Conservation (phyloP, 805 yeast species). For the Lipomyces sp. region DNA sequence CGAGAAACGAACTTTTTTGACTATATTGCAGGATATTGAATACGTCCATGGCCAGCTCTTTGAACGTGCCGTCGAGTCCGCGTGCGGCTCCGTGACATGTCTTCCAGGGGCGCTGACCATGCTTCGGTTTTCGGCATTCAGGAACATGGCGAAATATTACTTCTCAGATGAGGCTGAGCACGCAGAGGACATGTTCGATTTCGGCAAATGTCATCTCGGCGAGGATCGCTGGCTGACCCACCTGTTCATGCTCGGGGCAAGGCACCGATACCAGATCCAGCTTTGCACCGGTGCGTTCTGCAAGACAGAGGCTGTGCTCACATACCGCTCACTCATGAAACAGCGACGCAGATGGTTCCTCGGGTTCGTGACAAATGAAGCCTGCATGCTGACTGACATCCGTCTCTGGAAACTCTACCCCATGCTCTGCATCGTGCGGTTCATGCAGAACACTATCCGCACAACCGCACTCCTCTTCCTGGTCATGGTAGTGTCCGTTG, state of each 20-base stretch:
- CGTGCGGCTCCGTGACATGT: constrained; percentile 35
- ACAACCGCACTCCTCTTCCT: constrained; percentile 30
- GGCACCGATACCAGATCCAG: constrained; percentile 32
- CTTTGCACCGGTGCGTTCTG: constrained; percentile 35
- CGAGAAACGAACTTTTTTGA: constrained; percentile 21
- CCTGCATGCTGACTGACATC: constrained; percentile 35
- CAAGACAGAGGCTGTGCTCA: constrained; percentile 34
- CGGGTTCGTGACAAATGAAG: constrained; percentile 34
- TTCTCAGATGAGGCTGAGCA: constrained; percentile 33
- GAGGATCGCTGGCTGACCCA: constrained; percentile 36
- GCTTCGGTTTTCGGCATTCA: constrained; percentile 33
- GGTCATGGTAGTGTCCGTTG: constrained; percentile 22
- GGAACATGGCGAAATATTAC: constrained; percentile 31
- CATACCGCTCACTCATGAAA: constrained; percentile 25
- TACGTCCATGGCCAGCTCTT: constrained; percentile 35
- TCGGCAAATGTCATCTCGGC: constrained; percentile 34
- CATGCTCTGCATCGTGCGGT: constrained; percentile 30
- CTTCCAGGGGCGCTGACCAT: constrained; percentile 36
- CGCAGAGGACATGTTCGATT: constrained; percentile 33
- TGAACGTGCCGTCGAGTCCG: constrained; percentile 34
- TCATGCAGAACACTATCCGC: constrained; percentile 36
- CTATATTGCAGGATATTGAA: constrained; percentile 31
- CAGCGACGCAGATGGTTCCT: constrained; percentile 37
- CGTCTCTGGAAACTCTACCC: constrained; percentile 35
- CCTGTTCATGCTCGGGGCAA: constrained; percentile 35